Percentiles rank a stretch among this genome's conserved stretches.
phyloP scores from a whole-genome alignment of 192 early-diverging fungal species.

The Entomortierella lignicola region DNA sequence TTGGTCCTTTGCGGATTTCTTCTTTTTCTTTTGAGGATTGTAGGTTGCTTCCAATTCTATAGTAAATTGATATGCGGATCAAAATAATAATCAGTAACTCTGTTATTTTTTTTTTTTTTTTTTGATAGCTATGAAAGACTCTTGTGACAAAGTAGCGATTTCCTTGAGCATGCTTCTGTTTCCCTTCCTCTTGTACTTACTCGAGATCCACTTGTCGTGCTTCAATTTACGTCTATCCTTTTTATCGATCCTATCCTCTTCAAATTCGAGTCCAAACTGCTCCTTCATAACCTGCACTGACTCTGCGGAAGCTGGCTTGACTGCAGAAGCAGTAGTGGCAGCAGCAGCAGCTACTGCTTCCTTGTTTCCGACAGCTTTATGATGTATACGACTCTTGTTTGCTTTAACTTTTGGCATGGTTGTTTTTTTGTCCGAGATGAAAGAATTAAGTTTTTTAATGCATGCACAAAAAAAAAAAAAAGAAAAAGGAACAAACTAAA shows the following conservation, averaged over 20 bases:
- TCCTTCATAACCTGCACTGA: constrained; percentile 41
- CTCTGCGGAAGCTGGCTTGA: constrained; percentile 4
- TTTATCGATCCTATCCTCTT: constrained; percentile 54
- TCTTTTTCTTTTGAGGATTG: constrained; percentile 59
- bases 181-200: constrained; percentile 56
- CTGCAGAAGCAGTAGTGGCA: background rate
- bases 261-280: constrained; percentile 50
- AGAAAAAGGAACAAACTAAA: too few relatives aligned
- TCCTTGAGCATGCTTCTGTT: too few relatives aligned
- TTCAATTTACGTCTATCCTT: constrained; percentile 65
- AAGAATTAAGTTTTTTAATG: too few relatives aligned
- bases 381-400: constrained; percentile 45
- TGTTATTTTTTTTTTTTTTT: too few relatives aligned
- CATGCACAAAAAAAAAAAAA: too few relatives aligned
- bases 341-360: constrained; percentile 10
- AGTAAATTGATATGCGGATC: constrained; percentile 1
- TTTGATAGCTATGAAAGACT: too few relatives aligned
- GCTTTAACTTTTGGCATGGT: constrained; percentile 51
- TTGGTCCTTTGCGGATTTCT: constrained; percentile 59
- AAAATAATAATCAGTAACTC: background rate
- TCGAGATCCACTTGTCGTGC: constrained; percentile 74
- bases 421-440: too few relatives aligned
- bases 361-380: constrained; percentile 43
- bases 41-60: constrained; percentile 67
- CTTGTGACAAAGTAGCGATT: too few relatives aligned